A percentile compares a stretch with the other conserved stretches of the same genome.
phyloP scores from a whole-genome alignment of 495 filamentous ascomycete species.

The Penicillium paxilli region DNA sequence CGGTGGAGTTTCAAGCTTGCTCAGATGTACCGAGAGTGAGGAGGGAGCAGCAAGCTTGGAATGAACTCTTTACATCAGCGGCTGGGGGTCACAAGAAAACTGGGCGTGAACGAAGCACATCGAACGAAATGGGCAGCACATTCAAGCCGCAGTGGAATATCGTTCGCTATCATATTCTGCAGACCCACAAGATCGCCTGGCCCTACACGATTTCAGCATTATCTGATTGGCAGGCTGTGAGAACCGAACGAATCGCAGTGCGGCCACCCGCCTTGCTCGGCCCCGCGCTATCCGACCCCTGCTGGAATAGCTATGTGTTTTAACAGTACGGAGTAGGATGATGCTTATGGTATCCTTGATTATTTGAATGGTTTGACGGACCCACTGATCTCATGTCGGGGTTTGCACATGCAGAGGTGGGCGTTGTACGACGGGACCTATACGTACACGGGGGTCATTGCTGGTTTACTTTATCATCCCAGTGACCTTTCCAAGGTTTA shows the following conservation, averaged over 20 bases:
- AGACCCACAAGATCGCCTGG: conserved; percentile 2
- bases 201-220: no score
- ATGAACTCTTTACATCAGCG: background rate
- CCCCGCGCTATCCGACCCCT: background rate
- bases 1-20: background rate
- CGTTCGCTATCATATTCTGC: background rate
- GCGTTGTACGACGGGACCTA: no score
- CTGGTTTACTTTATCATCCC: background rate
- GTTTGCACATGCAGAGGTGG: no score
- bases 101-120: background rate
- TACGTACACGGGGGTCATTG: background rate
- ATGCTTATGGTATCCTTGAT: background rate
- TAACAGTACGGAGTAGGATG: background rate
- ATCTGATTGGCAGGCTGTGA: background rate
- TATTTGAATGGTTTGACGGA: background rate
- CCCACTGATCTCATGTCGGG: background rate
- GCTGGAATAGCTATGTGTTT: no score
- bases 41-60: background rate
- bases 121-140: background rate
- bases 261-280: background rate
- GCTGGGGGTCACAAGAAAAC: background rate
- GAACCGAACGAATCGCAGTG: background rate
- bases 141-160: background rate
- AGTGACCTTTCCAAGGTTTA: background rate
- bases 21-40: no score